A percentile compares a stretch with the other conserved stretches of the same genome.
phyloP scores from a whole-genome alignment of 108 stramenopile species.

The Cyclotella kingstonii region DNA sequence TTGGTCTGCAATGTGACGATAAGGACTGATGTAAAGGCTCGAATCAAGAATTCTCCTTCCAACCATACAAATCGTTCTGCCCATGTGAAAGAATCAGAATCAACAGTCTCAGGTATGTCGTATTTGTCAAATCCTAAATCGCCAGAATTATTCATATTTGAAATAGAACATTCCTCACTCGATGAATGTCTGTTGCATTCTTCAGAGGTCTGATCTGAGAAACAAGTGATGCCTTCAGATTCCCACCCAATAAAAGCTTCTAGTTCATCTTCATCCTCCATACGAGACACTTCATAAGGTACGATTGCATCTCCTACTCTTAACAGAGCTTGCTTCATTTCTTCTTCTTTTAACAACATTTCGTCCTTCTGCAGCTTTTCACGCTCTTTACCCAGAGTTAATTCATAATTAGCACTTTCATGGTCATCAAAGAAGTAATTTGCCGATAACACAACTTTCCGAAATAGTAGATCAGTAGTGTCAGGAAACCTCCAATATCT shows the following conservation, averaged over 20 bases:
- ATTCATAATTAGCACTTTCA: slow-evolving; percentile 66
- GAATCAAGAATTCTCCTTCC: slow-evolving; percentile 65
- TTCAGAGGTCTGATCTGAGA: not conserved
- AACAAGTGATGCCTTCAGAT: slow-evolving; percentile 13
- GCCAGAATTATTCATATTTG: too few species aligned
- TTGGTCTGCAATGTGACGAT: slow-evolving; percentile 59
- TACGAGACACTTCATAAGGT: slow-evolving; percentile 40
- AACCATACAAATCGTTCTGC: slow-evolving; percentile 78
- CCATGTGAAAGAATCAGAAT: slow-evolving; percentile 64
- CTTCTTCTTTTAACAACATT: slow-evolving; percentile 44
- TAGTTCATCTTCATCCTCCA: slow-evolving; percentile 51
- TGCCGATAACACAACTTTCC: slow-evolving; percentile 56
- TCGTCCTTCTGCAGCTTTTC: slow-evolving; percentile 57
- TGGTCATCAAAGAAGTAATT: slow-evolving; percentile 69
- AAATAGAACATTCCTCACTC: slow-evolving; percentile 3
- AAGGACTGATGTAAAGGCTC: slow-evolving; percentile 66
- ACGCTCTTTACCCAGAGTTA: slow-evolving; percentile 59
- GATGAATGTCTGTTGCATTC: slow-evolving; percentile 3
- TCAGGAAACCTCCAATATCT: slow-evolving; percentile 63
- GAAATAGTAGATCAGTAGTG: slow-evolving; percentile 61
- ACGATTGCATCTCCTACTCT: slow-evolving; percentile 60
- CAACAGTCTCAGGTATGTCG: too few species aligned
- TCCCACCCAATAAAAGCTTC: slow-evolving; percentile 45
- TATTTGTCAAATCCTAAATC: too few species aligned
- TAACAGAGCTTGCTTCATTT: slow-evolving; percentile 54